phyloP scores from a whole-genome alignment of 768 basidiomycete species.

The Rhizopogon salebrosus region DNA sequence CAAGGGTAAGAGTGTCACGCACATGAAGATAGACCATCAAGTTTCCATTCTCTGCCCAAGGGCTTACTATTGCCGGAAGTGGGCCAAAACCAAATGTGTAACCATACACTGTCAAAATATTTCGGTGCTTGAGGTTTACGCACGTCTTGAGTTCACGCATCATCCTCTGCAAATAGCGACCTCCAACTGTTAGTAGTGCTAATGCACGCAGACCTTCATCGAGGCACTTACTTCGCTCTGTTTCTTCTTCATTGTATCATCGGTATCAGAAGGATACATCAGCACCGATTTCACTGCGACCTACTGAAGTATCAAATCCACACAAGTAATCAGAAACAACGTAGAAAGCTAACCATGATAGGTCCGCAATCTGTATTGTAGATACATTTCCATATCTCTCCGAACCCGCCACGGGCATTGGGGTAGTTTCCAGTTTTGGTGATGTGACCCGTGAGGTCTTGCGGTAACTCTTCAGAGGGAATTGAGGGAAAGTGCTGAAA shows the following conservation, averaged over 20 bases:
- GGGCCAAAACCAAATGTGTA: conserved; percentile 14
- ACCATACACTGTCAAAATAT: conserved; percentile 16
- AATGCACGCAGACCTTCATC: neutral
- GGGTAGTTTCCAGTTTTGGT: neutral
- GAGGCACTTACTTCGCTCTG: too few species aligned
- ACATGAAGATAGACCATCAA: conserved; percentile 8
- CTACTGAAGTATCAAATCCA: neutral
- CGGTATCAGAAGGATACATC: too few species aligned
- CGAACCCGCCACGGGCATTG: neutral
- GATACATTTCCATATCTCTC: conserved; percentile 2
- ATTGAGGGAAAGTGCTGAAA: too few species aligned
- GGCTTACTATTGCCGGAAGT: conserved; percentile 14
- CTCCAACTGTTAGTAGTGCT: neutral
- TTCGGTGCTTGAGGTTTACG: conserved; percentile 12
- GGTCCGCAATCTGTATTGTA: neutral
- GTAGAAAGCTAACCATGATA: neutral
- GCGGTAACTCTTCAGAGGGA: neutral
- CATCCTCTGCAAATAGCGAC: conserved; percentile 6
- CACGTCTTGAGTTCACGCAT: conserved; percentile 16
- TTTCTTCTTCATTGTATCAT: neutral
- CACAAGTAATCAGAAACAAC: too few species aligned
- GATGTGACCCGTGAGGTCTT: neutral
- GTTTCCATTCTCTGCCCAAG: conserved; percentile 13
- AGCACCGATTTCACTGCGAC: neutral
- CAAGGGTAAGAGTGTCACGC: conserved; percentile 1